Base-by-base conservation (phyloP, 2,329 filamentous ascomycete genomes). In the Xylaria sp. region DNA sequence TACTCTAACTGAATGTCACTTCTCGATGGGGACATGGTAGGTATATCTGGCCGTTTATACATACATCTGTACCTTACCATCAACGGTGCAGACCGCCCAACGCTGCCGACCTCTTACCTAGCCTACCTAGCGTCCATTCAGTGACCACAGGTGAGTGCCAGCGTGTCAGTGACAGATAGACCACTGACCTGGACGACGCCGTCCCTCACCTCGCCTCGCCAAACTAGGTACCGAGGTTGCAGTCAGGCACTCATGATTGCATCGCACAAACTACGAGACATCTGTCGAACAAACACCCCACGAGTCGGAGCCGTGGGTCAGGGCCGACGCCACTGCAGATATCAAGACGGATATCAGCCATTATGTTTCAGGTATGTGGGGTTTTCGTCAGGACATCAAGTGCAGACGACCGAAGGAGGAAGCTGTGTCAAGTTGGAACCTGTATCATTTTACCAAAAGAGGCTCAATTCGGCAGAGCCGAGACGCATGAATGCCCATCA, bases 281-380 rank as follows among this genome's bases (percentile, higher is more conserved):
- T 47, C 41, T n/a, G 37, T 48, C 56, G 56, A 56, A 54, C 56
- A 59, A 34, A 56, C 51, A 50, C 52, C 53, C 54, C 37, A 53
- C 48, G 53, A 39, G 50, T 44, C 46, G 40, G 58, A 50, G 54
- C 52, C 48, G 44, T 50, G 50, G 46, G 50, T 55, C 41, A 39
- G 6, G 52, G 44, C 44, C 46, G 34, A 61, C 57, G 59, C 59
- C 62, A 60, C 61, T 66, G 61, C 61, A 65, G 62, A 64, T 63
- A 66, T 57, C 61, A 61, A 60, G 55, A 59, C 54, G 48, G 50
- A 57, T 52, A 56, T 53, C 49, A 53, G 50, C 54, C 53, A 53
- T 51, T 61, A 59, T 55, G 62, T 65, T 65, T 65, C 62, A 68
- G 45, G 26, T 50, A 34, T 47, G 56, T 55, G 57, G 63, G 42